Base-by-base conservation (phyloP, 176 grass and related monocot genomes). In the Raddia distichophylla region DNA sequence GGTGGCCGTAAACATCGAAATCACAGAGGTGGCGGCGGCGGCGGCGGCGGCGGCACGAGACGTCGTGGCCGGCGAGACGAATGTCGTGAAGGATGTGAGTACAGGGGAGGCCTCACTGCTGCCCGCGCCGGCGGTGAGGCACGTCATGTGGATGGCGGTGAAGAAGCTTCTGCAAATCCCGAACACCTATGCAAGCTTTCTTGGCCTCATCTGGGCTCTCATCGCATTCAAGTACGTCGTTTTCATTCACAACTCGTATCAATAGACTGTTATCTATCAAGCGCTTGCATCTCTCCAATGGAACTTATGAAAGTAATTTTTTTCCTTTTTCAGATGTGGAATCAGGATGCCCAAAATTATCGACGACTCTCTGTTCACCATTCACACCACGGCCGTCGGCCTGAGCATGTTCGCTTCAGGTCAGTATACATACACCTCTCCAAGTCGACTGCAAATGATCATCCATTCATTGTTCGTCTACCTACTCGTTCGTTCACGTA, bases 401-500 rank as follows among this genome's bases (percentile, higher is more conserved):
- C 84, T 98, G 33, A 92, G 92, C 90, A 98, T 94, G 95, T 98
- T 98, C 81, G 77, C 84, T 33, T 87, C 91, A 58, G 94, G 94
- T 97, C 32, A 3, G 59, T n/a, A n/a, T n/a, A n/a, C 56, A 0
- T n/a, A 50, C 18, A 46, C 2, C 11, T 56, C 9, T 55, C 4
- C 73, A 77, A 0, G 48, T 40, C 37, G 37, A 10, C 50, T 18
- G 32, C 7, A 52, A 70, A 5, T 8, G 34, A 35, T 65, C 19
- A 20, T n/a, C n/a, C n/a, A 74, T 65, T 9, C 20, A 74, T 19
- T 18, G 27, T 59, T 34, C 37, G 37, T 68, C 33, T 55, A 47
- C 3, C 60, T 62, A 10, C 50, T 12, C 43, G 44, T 70, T 48
- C 13, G 55, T 50, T 67, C 17, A 53, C 13, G 51, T 18, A 37